Evolutionary conservation across 1,139 yeast genomes (phyloP), one percentile per base, ranked within the genome.

Genomic region (Geotrichum restrictum): DNA sequence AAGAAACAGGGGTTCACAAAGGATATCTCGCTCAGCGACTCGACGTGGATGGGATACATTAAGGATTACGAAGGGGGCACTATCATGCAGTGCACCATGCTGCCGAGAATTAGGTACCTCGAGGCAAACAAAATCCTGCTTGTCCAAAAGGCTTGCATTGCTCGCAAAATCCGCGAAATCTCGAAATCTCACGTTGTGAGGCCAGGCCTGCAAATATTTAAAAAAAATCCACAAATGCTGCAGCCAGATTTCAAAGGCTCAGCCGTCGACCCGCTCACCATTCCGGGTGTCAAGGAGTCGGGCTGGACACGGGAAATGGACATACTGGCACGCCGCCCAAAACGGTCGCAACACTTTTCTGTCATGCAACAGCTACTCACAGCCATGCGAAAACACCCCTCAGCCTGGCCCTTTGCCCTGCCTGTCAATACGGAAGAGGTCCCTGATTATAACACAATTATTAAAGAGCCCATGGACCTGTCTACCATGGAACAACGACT

Each of bases 261-360:
- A 72, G 27, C 65, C 62, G 70, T 82, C 27, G 86, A 85, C 62
- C 94, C 96, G 5, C 76, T 81, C 73, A 79, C 79, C 21, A 87
- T 91, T 11, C 97, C 97, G 0, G 97, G 97, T 0, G 73, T 91
- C 46, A 76, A 80, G 58, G 98, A 91, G 66, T 88, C 95, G 1
- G 98, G 98, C 0, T 93, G 98, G 98, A 88, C 95, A 51, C 95
- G 93, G 41, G 98, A 91, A 67, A 91, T 93, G 96, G 99, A 93
- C 68, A 93, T 88, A 60, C 73, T 94, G 57, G 98, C 98, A 0
- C 93, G 95, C 62, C 81, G 88, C 64, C 98, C 98, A 1, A 89
- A 89, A 67, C 76, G 97, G 52, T 91, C 95, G 0, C 96, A 97
- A 6, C 98, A 93, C 71, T 88, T 88, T 71, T 93, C 94, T 46